Base-by-base conservation (phyloP, 2,329 filamentous ascomycete genomes). In the Alternaria consortialis region DNA sequence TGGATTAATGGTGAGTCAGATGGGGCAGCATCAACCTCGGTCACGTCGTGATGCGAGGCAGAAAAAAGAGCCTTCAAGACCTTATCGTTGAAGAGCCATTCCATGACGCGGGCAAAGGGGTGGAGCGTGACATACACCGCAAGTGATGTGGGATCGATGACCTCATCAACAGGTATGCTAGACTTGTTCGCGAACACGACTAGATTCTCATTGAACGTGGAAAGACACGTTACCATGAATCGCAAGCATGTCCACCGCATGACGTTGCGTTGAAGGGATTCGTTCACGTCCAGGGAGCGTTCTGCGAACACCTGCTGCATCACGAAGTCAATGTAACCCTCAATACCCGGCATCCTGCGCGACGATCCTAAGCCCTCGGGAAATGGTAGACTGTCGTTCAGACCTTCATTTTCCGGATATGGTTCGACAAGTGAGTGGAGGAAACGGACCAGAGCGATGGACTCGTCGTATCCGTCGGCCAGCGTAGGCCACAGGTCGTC, bases 31-130 rank as follows among this genome's bases (percentile, higher is more conserved):
- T 91, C 88, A 40, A 97, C 86, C 60, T 91, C 89, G 7, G 85
- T 83, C 15, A 90, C 81, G 67, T 94, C 88, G 75, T 96, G 90
- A 68, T 94, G 91, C 31, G 95, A 87, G 11, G 91, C 87, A 58
- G 87, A 85, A 77, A 97, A 94, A 2, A 99, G 81, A 13, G 90
- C 87, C 66, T 87, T 87, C 71, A 97, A 88, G 23, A 97, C 92
- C 66, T 91, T 92, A 72, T 96, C 92, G 74, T 97, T 97, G 79
- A 97, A 97, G 80, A 99, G 87, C 93, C 95, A 98, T 75, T 99
- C 95, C 91, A 98, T 97, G 15, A 97, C 90, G 60, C 96, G 88
- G 3, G 92, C 89, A 73, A 98, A 99, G 0, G 96, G 94, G 80
- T 99, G 96, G 54, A 97, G 86, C 25, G 89, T 88, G 60, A 95